These are phyloP conservation scores for Leptomonas pyrrhocoris DNA, from an alignment of 208 protist species.

Conservation along the genomic window DNA sequence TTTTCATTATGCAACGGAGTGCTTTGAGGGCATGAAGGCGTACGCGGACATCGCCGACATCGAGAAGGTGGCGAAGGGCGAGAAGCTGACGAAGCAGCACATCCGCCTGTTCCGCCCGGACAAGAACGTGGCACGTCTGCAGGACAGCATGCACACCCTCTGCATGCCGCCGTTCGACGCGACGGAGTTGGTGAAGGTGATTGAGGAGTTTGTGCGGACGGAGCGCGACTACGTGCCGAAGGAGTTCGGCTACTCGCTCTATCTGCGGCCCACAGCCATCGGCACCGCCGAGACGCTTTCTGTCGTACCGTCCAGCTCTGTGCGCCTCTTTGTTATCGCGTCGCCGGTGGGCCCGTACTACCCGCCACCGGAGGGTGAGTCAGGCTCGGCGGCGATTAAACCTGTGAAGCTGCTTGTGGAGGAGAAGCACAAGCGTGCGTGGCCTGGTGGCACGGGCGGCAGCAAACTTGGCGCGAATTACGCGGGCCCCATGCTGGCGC, in stretches of 20 bases:
- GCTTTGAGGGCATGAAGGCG: slow-evolving; percentile 99
- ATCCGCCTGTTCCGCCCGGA: slow-evolving; percentile 97
- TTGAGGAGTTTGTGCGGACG: slow-evolving; percentile 93
- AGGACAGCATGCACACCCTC: slow-evolving; percentile 83
- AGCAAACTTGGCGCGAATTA: slow-evolving; percentile 96
- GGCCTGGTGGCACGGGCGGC: slow-evolving; percentile 95
- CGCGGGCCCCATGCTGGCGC: slow-evolving; percentile 85
- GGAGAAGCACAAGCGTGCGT: slow-evolving; percentile 90
- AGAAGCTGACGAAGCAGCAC: slow-evolving; percentile 33
- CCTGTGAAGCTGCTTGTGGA: slow-evolving; percentile 94
- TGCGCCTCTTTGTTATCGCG: slow-evolving; percentile 94
- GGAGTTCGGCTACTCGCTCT: slow-evolving; percentile 96
- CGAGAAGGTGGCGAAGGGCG: slow-evolving; percentile 37
- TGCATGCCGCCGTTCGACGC: slow-evolving; percentile 93
- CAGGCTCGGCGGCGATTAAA: slow-evolving; percentile 62
- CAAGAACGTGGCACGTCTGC: slow-evolving; percentile 94
- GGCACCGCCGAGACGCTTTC: slow-evolving; percentile 80
- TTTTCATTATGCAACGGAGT: slow-evolving; percentile 95
- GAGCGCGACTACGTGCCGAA: slow-evolving; percentile 94
- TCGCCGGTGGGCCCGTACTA: slow-evolving; percentile 99
- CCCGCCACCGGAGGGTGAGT: slow-evolving; percentile 34
- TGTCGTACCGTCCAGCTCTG: slow-evolving; percentile 52
- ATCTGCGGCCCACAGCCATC: slow-evolving; percentile 98
- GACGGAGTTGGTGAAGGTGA: slow-evolving; percentile 87
- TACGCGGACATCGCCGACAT: slow-evolving; percentile 91